Evolutionary conservation across 768 basidiomycete species (phyloP), one percentile per base, ranked within the genome.

Genomic region (Rhizopogon rudus): DNA sequence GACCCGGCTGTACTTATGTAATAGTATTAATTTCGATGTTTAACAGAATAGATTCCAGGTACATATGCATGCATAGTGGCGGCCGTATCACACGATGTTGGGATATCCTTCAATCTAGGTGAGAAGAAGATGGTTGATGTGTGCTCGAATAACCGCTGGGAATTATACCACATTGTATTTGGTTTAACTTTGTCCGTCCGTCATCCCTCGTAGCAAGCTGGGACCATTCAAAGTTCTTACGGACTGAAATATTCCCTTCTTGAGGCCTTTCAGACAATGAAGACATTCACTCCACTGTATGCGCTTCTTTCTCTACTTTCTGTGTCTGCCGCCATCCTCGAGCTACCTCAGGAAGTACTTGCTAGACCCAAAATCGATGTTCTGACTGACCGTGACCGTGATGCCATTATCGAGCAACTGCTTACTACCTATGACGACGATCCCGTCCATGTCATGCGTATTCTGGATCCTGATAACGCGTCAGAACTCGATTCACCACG

Each of bases 401-500:
- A 60, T 12, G 53, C 39, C 1, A 40, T 22, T 9, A 51, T 64
- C 31, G 37, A 45, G 5, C 45, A 13, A 4, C 42, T 64, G 2
- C 28, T 64, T 12, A 60, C 60, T 31, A 51, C 25, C 0, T 54
- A 64, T 16, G 33, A 60, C 1, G 56, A 45, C 16, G 63, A 65
- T 42, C 58, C 57, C 1, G 59, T 60, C 16, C 39, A 57, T 17
- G 57, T 65, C 17, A 55, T 65, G 54, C 53, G 31, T 44, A 22
- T 63, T 39, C 2, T 64, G 1, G 58, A 63, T 35, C 51, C 64
- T 12, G 51, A 3, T 3, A 33, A 57, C n/a, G 58, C 61, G 10
- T 22, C 52, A 14, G 54, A 48, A 12, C 61, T 64, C 22, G 63
- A 62, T 8, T 56, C 60, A 20, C 63, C 63, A 16, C 54, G 64